Evolutionary conservation across 164 flowering plant species (phyloP).

Genomic region (Pachysandra terminalis): DNA sequence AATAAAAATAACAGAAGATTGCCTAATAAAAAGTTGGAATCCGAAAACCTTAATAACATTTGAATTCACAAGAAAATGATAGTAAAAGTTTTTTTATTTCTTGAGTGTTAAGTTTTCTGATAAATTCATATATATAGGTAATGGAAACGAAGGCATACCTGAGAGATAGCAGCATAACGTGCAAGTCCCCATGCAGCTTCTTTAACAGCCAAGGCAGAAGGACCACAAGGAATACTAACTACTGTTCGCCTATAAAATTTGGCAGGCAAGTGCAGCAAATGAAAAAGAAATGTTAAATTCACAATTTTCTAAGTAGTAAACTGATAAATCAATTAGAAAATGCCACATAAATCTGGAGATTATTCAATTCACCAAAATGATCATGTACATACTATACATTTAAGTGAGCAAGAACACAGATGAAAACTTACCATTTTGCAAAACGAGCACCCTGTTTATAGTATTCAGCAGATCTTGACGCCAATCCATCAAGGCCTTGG

Average conservation of each 20-base stretch:
- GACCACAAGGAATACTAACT: conserved; percentile 89
- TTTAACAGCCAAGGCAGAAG: conserved; percentile 88
- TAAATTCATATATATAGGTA: no score
- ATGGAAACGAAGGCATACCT: no score
- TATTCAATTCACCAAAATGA: neutral
- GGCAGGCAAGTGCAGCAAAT: neutral
- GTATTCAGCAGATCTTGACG: conserved; percentile 85
- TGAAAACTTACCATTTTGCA: conserved; percentile 73
- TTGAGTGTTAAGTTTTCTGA: neutral
- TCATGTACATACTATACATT: neutral
- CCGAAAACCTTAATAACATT: no score
- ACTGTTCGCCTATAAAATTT: conserved; percentile 67
- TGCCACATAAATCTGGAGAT: neutral
- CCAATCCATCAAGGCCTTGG: conserved; percentile 90
- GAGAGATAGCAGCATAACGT: no score
- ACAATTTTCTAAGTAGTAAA: neutral
- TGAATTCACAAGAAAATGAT: no score
- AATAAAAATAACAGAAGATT: no score
- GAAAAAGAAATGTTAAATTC: neutral
- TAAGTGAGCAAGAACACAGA: neutral
- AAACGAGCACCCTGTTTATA: conserved; percentile 94
- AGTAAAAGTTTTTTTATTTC: no score
- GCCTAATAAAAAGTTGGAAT: no score
- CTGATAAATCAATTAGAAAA: neutral
- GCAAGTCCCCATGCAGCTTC: conserved; percentile 99